Base-by-base conservation (phyloP, 129 eudicot genomes). In the Gnaphalium uliginosum region DNA sequence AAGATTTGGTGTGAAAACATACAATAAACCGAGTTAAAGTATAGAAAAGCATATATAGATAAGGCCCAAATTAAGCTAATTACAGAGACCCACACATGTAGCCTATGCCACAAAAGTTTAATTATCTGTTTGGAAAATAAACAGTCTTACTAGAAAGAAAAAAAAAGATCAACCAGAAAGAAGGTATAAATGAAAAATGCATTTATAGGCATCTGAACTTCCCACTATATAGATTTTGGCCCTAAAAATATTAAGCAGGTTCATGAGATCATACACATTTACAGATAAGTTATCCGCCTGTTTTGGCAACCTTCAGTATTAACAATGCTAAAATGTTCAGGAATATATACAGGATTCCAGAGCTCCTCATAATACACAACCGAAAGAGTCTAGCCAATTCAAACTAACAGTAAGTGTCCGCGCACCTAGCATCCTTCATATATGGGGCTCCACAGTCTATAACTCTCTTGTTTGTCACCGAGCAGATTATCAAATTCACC, bases 1-100 rank as follows among this genome's bases (percentile, higher is more conserved):
- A 75, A 61, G 32, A 33, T 11, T 60, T 23, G 57, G 50, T 62
- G 61, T 53, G 71, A 46, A 53, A 71, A 39, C 63, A 61, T 17
- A 37, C 54, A 41, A 59, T 23, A 69, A 61, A 46, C 51, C 14
- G 5, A 64, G 6, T 2, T 8, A 22, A 29, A 33, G 0, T 29
- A 18, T 8, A 18, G 17, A 30, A 15, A 17, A 5, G 2, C 9
- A n/a, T 56, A 56, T 56, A 56, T 14, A 56, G 10, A 22, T 21
- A 19, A 54, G 11, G 24, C 9, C 2, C 24, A 7, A 56, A 56
- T 11, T n/a, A n/a, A n/a, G 25, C 25, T 46, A 46, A 46, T 14
- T 46, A 3, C n/a, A 46, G 3, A 14, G 6, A 46, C 18, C 0
- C 1, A 14, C 53, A 3, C 4, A 46, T 14, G 53, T 46, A 46